phyloP scores from a whole-genome alignment of 352 stramenopile species.

The Saprolegnia parasitica region DNA sequence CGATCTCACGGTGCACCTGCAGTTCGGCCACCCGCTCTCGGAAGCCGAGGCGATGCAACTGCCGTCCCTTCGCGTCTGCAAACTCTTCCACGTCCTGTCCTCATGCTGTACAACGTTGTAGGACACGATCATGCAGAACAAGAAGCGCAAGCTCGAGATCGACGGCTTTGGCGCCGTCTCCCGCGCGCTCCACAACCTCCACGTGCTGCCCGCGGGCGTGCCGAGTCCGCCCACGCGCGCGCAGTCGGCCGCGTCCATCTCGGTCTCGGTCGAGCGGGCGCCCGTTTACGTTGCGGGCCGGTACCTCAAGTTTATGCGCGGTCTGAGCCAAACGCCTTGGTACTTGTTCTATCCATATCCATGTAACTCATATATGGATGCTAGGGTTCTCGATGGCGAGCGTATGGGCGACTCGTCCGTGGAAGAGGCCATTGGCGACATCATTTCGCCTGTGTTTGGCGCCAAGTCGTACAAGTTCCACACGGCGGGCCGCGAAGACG shows the following conservation, averaged over 20 bases:
- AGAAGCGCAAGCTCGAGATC: constrained; percentile 64
- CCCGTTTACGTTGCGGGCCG: constrained; percentile 84
- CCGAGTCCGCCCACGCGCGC: background rate
- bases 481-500: constrained; percentile 94
- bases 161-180: constrained; percentile 77
- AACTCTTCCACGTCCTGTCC: background rate
- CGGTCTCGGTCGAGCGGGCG: constrained; percentile 57
- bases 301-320: constrained; percentile 88
- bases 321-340: constrained; percentile 89
- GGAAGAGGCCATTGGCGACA: constrained; percentile 82
- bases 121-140: constrained; percentile 53
- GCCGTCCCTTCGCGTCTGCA: constrained; percentile 55
- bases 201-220: constrained; percentile 39
- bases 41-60: constrained; percentile 72
- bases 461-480: constrained; percentile 91
- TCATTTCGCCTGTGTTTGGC: constrained; percentile 60
- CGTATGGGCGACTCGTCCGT: constrained; percentile 85
- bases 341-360: background rate
- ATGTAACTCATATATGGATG: background rate
- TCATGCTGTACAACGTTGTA: constrained; percentile 24
- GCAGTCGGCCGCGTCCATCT: background rate
- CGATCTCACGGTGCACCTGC: constrained; percentile 60
- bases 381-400: constrained; percentile 63
- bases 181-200: constrained; percentile 48
- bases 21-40: constrained; percentile 63